Percentiles rank a stretch among this genome's conserved stretches.
Evolutionary conservation across 352 stramenopile species (phyloP).

Genomic region (Phytophthora uliginosa): DNA sequence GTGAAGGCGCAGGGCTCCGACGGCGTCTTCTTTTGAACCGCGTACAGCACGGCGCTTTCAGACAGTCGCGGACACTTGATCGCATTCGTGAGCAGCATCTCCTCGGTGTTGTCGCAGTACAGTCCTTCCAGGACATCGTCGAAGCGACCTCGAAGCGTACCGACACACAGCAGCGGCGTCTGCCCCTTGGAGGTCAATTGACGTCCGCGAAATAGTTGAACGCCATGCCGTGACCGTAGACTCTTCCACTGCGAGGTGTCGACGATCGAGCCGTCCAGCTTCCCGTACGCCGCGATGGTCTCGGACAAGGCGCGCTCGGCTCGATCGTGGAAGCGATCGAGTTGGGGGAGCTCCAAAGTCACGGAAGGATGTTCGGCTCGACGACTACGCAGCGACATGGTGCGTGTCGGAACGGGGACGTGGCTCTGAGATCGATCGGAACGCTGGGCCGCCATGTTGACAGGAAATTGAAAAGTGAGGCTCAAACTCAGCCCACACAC

Average conservation of each 20-base stretch:
- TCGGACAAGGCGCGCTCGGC: conserved; percentile 42
- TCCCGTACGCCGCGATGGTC: conserved; percentile 46
- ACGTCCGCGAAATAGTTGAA: conserved; percentile 44
- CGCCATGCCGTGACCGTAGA: conserved; percentile 25
- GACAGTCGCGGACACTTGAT: conserved; percentile 36
- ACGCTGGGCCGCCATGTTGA: background rate
- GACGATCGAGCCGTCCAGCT: conserved; percentile 26
- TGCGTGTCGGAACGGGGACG: background rate
- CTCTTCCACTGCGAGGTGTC: conserved; percentile 41
- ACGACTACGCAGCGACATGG: conserved; percentile 42
- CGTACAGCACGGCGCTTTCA: conserved; percentile 38
- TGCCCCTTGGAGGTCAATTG: background rate
- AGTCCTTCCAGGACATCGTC: conserved; percentile 50
- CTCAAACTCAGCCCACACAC: background rate
- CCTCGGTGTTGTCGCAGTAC: conserved; percentile 38
- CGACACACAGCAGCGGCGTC: conserved; percentile 35
- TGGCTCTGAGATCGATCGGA: background rate
- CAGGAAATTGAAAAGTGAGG: background rate
- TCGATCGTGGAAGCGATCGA: conserved; percentile 49
- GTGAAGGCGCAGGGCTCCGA: conserved; percentile 40
- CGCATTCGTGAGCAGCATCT: conserved; percentile 40
- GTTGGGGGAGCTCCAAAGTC: conserved; percentile 32
- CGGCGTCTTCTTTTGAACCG: conserved; percentile 19
- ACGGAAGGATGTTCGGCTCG: conserved; percentile 27
- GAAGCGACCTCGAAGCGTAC: conserved; percentile 38